Evolutionary conservation across 257 asterid species (phyloP).

Genomic region (Nicotiana sylvestris): DNA sequence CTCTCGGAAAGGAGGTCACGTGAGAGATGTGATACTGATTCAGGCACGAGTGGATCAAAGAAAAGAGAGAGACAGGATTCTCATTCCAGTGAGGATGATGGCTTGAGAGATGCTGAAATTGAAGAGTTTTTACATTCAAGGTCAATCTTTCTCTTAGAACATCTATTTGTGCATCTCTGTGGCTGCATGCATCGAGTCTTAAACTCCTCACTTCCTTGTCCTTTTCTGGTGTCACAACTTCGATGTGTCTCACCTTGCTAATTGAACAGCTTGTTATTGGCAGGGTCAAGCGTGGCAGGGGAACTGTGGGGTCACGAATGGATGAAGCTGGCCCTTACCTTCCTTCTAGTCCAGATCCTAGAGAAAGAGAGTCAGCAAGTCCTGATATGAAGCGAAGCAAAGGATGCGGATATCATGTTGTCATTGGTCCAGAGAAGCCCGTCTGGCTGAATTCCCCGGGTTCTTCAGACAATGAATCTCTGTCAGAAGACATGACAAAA

Average conservation of each 20-base stretch:
- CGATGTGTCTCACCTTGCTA: neutral
- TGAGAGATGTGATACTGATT: constrained; percentile 33
- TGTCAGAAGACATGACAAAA: constrained; percentile 24
- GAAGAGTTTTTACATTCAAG: constrained; percentile 74
- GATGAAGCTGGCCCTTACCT: constrained; percentile 93
- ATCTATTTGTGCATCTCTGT: neutral
- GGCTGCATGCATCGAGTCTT: neutral
- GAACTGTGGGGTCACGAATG: constrained; percentile 92
- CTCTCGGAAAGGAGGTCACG: constrained; percentile 31
- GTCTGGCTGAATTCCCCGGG: constrained; percentile 23
- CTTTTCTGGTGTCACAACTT: neutral
- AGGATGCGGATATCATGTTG: constrained; percentile 20
- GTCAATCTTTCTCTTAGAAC: constrained; percentile 29
- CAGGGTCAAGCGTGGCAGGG: constrained; percentile 91
- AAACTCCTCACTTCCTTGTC: neutral
- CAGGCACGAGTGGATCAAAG: constrained; percentile 38
- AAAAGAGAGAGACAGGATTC: constrained; percentile 33
- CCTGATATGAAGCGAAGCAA: constrained; percentile 26
- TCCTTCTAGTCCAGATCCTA: constrained; percentile 38
- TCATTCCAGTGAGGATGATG: constrained; percentile 40
- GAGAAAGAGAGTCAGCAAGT: constrained; percentile 15
- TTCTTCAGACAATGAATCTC: constrained; percentile 51
- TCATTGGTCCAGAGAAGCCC: constrained; percentile 71
- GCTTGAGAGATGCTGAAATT: constrained; percentile 72
- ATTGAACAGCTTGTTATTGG: constrained; percentile 11